Evolutionary conservation across 1,284 basidiomycete genomes (phyloP).

Genomic region (Papiliotrema fonsecae): DNA sequence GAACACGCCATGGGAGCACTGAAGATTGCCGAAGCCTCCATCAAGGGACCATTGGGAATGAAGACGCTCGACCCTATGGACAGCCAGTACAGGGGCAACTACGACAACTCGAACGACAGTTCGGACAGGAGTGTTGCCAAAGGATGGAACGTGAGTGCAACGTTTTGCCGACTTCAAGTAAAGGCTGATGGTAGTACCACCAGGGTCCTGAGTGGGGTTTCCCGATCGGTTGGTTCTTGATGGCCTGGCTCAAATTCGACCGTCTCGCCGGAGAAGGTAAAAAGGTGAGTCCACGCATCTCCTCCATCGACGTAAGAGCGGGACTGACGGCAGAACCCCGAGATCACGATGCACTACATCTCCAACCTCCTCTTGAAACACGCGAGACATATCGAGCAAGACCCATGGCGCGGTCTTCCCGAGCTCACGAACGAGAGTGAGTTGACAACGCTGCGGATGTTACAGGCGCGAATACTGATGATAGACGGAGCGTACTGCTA

Average conservation of each 20-base stretch:
- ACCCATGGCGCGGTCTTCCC: slow-evolving; percentile 85
- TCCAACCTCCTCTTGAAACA: slow-evolving; percentile 65
- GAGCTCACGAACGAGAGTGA: slow-evolving; percentile 75
- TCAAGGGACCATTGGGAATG: slow-evolving; percentile 85
- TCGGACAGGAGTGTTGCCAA: slow-evolving; percentile 77
- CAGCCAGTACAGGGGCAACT: slow-evolving; percentile 77
- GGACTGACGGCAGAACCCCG: slow-evolving; percentile 54
- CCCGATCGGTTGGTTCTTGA: slow-evolving; percentile 91
- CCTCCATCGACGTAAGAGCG: not conserved
- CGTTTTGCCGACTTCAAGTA: no score
- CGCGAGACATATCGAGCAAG: slow-evolving; percentile 66
- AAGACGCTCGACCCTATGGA: slow-evolving; percentile 84
- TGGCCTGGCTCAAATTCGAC: slow-evolving; percentile 86
- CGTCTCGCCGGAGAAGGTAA: slow-evolving; percentile 54
- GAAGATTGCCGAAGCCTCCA: slow-evolving; percentile 65
- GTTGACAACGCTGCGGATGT: slow-evolving; percentile 5
- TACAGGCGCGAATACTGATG: not conserved
- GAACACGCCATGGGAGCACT: slow-evolving; percentile 73
- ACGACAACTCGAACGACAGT: slow-evolving; percentile 88
- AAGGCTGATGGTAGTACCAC: no score
- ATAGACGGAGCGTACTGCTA: slow-evolving; percentile 65
- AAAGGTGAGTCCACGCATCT: slow-evolving; percentile 53
- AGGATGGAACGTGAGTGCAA: slow-evolving; percentile 85
- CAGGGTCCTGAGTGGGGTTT: slow-evolving; percentile 77
- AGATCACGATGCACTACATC: slow-evolving; percentile 70